Conservation (phyloP, 2,329 filamentous ascomycete species). For the Alternaria brassicicola region DNA sequence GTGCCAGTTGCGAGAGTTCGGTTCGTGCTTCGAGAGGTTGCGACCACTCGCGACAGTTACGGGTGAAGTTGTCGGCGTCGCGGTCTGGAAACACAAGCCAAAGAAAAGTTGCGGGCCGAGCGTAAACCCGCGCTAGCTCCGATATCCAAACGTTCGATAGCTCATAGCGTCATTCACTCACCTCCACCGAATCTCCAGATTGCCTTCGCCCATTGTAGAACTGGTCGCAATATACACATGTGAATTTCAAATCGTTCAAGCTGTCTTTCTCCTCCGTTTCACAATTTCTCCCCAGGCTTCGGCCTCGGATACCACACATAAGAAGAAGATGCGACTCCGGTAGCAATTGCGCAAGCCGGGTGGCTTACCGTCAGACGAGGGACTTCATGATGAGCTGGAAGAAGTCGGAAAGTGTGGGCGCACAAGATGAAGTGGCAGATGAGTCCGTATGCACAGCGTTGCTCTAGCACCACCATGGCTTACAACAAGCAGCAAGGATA, state of each 20-base stretch:
- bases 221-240: slow-evolving; percentile 18
- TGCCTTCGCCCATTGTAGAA: neutral
- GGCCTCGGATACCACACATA: slow-evolving; percentile 53
- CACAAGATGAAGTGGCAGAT: slow-evolving; percentile 20
- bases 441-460: slow-evolving; percentile 10
- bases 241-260: slow-evolving; percentile 37
- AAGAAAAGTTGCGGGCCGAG: slow-evolving; percentile 37
- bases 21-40: neutral
- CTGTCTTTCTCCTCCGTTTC: slow-evolving; percentile 52
- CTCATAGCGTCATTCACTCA: slow-evolving; percentile 19
- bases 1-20: neutral
- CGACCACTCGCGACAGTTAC: neutral
- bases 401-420: slow-evolving; percentile 22
- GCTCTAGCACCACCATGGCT: slow-evolving; percentile 5
- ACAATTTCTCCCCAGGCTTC: slow-evolving; percentile 52
- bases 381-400: slow-evolving; percentile 30
- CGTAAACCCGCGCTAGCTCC: slow-evolving; percentile 27
- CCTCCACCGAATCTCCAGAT: neutral
- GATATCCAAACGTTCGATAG: slow-evolving; percentile 3
- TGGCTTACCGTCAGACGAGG: slow-evolving; percentile 45
- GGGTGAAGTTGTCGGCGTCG: slow-evolving; percentile 1
- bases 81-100: neutral
- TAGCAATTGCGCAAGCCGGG: slow-evolving; percentile 53
- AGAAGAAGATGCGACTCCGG: slow-evolving; percentile 48
- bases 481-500: slow-evolving; percentile 19